phyloP scores from a whole-genome alignment of 2,329 filamentous ascomycete species.

The Graphilbum sp. region DNA sequence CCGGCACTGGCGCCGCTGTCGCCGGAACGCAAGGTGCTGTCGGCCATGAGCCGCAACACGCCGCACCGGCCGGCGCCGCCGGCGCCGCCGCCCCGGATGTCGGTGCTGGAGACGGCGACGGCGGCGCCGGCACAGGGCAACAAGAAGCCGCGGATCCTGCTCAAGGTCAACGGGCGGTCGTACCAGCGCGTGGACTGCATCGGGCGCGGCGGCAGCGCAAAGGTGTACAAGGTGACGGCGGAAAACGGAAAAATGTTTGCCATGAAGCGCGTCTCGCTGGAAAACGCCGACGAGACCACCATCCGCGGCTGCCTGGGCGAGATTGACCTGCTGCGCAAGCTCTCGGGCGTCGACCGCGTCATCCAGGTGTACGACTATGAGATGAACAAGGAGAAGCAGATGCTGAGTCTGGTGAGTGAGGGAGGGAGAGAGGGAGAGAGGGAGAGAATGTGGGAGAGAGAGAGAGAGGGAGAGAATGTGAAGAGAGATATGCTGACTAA shows the following conservation, averaged over 20 bases:
- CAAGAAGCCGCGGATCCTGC: slow-evolving; percentile 62
- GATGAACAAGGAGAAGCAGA: slow-evolving; percentile 80
- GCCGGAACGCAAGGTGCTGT: slow-evolving; percentile 37
- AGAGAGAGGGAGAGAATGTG: too few relatives aligned
- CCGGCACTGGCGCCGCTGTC: neutral
- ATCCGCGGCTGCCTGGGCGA: slow-evolving; percentile 86
- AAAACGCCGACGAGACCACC: slow-evolving; percentile 71
- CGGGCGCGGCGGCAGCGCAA: slow-evolving; percentile 80
- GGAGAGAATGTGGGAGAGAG: too few relatives aligned
- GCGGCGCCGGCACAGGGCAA: slow-evolving; percentile 51
- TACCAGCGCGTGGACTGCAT: slow-evolving; percentile 85
- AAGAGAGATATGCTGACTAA: neutral
- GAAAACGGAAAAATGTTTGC: slow-evolving; percentile 95
- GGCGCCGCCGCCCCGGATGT: slow-evolving; percentile 88
- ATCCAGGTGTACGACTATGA: slow-evolving; percentile 86
- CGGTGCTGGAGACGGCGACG: slow-evolving; percentile 80
- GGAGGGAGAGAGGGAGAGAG: neutral
- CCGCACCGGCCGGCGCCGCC: slow-evolving; percentile 63
- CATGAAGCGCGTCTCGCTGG: slow-evolving; percentile 79
- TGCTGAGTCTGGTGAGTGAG: slow-evolving; percentile 60
- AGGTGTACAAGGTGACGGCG: slow-evolving; percentile 91
- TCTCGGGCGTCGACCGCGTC: slow-evolving; percentile 75
- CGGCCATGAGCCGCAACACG: slow-evolving; percentile 44
- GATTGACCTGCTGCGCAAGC: slow-evolving; percentile 73
- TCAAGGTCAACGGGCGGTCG: slow-evolving; percentile 78